Percentiles rank a stretch among this genome's conserved stretches.
These are phyloP conservation scores for Pterulicium gracile DNA, from an alignment of 1,284 basidiomycete genomes.

Conservation along the genomic window DNA sequence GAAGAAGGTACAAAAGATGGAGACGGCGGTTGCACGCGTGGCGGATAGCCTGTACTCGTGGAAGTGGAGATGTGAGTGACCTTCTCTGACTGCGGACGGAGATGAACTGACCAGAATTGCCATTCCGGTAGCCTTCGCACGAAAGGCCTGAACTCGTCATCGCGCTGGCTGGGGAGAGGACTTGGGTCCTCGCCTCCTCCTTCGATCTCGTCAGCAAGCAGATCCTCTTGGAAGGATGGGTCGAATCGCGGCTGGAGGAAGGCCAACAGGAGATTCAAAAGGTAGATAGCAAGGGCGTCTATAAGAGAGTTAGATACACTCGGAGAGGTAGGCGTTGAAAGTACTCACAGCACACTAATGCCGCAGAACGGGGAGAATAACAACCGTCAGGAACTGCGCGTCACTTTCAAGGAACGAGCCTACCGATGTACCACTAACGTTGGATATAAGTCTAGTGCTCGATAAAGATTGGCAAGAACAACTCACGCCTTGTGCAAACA, in stretches of 20 bases:
- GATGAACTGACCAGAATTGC: conserved; percentile 76
- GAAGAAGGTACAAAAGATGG: conserved; percentile 72
- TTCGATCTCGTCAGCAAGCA: conserved; percentile 91
- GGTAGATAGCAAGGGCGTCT: conserved; percentile 88
- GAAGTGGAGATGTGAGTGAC: conserved; percentile 4
- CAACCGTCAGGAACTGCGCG: neutral
- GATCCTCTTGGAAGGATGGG: conserved; percentile 87
- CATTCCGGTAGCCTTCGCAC: conserved; percentile 93
- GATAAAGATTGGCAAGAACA: conserved; percentile 5
- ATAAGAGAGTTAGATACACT: conserved; percentile 5
- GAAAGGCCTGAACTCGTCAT: conserved; percentile 95
- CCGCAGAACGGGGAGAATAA: conserved; percentile 8
- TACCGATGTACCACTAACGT: conserved; percentile 85
- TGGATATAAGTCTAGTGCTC: conserved; percentile 1
- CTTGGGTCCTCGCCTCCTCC: conserved; percentile 58
- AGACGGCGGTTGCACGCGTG: conserved; percentile 80
- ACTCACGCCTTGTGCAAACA: conserved; percentile 85
- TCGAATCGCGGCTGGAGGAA: conserved; percentile 95
- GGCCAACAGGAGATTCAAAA: conserved; percentile 81
- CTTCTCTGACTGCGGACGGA: conserved; percentile 9
- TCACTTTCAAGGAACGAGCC: conserved; percentile 15
- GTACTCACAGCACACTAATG: conserved; percentile 56
- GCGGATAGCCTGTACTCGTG: conserved; percentile 68
- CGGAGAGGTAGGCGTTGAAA: conserved; percentile 5
- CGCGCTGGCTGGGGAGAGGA: conserved; percentile 52